Percentiles rank a stretch among this genome's conserved stretches.
These are phyloP conservation scores for Fusarium mundagurra DNA, from an alignment of 2,329 filamentous ascomycete genomes.

Conservation along the genomic window DNA sequence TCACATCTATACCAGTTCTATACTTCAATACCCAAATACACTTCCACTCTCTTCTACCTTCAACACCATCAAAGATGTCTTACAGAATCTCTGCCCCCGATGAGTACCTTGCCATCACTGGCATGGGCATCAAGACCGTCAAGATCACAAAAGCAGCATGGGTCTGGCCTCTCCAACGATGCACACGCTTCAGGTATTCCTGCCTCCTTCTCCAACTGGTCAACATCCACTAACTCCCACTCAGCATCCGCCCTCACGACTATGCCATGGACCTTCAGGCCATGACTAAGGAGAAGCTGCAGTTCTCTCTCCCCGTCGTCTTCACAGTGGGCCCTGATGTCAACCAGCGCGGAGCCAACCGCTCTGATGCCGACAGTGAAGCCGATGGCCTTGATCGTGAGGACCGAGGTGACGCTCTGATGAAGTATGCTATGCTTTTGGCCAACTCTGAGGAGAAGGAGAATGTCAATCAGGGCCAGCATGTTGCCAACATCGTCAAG, in stretches of 20 bases:
- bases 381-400: conserved; percentile 50
- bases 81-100: conserved; percentile 79
- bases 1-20: too few species aligned
- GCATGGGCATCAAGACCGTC: conserved; percentile 77
- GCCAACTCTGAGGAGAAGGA: conserved; percentile 67
- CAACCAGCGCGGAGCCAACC: conserved; percentile 63
- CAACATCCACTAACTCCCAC: not conserved
- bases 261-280: conserved; percentile 85
- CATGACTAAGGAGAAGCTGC: conserved; percentile 90
- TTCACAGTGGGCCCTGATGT: conserved; percentile 88
- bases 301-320: conserved; percentile 83
- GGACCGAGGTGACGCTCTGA: conserved; percentile 70
- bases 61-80: conserved; percentile 53
- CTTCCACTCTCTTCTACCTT: not conserved
- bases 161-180: conserved; percentile 76
- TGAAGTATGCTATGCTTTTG: conserved; percentile 84
- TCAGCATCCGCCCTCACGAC: conserved; percentile 77
- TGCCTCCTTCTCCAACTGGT: not conserved
- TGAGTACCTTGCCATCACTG: conserved; percentile 88
- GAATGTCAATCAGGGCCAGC: conserved; percentile 54
- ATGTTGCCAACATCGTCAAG: conserved; percentile 87
- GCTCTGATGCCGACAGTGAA: conserved; percentile 4
- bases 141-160: conserved; percentile 82
- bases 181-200: conserved; percentile 57
- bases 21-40: not conserved